Percentiles rank a stretch among this genome's conserved stretches.
phyloP scores from a whole-genome alignment of 495 filamentous ascomycete species.

The Tuber microsphaerosporum region DNA sequence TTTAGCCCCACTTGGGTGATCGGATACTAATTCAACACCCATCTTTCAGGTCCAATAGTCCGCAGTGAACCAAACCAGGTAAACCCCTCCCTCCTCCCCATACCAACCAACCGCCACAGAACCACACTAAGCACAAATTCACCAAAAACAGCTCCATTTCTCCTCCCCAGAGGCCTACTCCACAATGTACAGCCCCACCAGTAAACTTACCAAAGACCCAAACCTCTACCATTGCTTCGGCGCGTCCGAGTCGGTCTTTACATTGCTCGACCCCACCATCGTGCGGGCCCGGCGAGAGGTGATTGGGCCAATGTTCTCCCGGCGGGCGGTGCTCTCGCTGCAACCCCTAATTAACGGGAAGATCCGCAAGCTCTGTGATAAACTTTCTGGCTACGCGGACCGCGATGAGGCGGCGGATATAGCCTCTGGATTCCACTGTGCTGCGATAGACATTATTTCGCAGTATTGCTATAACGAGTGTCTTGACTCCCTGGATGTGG shows the following conservation, averaged over 20 bases:
- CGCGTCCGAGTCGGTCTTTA: slow-evolving; percentile 43
- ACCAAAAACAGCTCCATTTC: slow-evolving; percentile 45
- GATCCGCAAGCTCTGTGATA: slow-evolving; percentile 38
- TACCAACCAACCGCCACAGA: background rate
- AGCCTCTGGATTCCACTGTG: slow-evolving; percentile 43
- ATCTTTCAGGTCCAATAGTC: slow-evolving; percentile 35
- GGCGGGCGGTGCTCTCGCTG: slow-evolving; percentile 37
- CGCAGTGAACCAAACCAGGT: slow-evolving; percentile 41
- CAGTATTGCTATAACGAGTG: slow-evolving; percentile 43
- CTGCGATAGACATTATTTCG: slow-evolving; percentile 45
- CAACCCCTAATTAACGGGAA: slow-evolving; percentile 44
- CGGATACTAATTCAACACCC: background rate
- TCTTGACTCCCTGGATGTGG: slow-evolving; percentile 40
- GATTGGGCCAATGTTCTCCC: slow-evolving; percentile 44
- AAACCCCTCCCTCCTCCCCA: background rate
- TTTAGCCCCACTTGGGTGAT: slow-evolving; percentile 3
- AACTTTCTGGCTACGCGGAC: slow-evolving; percentile 21
- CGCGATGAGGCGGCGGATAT: slow-evolving; percentile 33
- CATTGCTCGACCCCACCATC: slow-evolving; percentile 39
- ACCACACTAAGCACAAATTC: background rate
- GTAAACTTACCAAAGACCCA: slow-evolving; percentile 44
- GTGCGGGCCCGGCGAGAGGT: slow-evolving; percentile 44
- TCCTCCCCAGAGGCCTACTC: slow-evolving; percentile 43
- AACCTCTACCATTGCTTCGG: slow-evolving; percentile 42
- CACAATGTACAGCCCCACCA: slow-evolving; percentile 43